Percentiles rank a stretch among this genome's conserved stretches.
Conservation (phyloP, 345 rosid species). For the Syzygium jambos region DNA sequence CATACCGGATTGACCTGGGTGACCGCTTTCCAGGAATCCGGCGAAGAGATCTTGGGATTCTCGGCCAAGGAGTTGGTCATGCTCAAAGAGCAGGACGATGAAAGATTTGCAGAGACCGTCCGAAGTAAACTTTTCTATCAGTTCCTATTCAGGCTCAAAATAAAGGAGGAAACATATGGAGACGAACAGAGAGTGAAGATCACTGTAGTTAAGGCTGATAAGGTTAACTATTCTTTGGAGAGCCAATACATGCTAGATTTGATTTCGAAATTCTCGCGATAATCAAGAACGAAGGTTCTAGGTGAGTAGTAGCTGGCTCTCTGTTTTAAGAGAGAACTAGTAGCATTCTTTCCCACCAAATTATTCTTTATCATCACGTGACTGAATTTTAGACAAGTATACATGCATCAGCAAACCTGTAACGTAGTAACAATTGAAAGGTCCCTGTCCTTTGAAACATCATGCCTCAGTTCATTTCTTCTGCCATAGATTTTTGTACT, state of each 20-base stretch:
- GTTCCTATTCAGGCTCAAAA: slow-evolving; percentile 62
- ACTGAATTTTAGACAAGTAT: background rate
- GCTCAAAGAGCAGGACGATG: slow-evolving; percentile 58
- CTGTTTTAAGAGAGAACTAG: background rate
- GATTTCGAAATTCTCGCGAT: slow-evolving; percentile 15
- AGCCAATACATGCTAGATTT: slow-evolving; percentile 53
- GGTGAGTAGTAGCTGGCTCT: background rate
- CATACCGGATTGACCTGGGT: slow-evolving; percentile 77
- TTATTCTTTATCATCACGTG: background rate
- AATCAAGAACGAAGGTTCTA: background rate
- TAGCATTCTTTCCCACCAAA: background rate
- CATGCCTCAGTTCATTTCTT: background rate
- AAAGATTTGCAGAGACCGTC: slow-evolving; percentile 38
- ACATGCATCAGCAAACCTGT: background rate
- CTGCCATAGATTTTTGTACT: background rate
- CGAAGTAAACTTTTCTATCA: slow-evolving; percentile 44
- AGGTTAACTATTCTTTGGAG: slow-evolving; percentile 50
- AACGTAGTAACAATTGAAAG: background rate
- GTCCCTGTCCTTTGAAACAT: background rate
- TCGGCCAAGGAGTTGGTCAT: slow-evolving; percentile 59
- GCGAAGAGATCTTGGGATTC: slow-evolving; percentile 74
- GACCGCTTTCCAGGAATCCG: slow-evolving; percentile 83
- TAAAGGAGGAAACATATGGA: slow-evolving; percentile 77
- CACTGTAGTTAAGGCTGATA: slow-evolving; percentile 64
- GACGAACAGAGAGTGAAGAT: slow-evolving; percentile 81